A percentile compares a stretch with the other conserved stretches of the same genome.
Evolutionary conservation across 1,284 basidiomycete species (phyloP).

Genomic region (Rhodotorula sp.): DNA sequence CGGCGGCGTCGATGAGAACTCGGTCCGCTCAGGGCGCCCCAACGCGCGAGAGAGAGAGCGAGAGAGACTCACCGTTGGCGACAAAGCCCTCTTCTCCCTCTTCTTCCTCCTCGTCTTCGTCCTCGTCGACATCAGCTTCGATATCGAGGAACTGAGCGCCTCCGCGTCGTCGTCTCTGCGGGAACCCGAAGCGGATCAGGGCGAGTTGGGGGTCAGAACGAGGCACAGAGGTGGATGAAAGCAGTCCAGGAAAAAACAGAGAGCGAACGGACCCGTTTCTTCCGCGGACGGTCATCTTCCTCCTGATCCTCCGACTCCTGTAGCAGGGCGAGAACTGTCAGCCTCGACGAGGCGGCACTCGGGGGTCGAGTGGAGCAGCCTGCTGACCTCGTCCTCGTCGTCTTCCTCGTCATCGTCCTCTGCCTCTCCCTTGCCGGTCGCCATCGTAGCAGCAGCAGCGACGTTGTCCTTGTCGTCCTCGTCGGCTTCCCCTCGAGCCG

Average conservation of each 20-base stretch:
- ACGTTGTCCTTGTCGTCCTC: constrained; percentile 1
- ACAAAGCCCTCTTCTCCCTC: constrained; percentile 52
- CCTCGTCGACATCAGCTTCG: constrained; percentile 82
- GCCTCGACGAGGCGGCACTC: background rate
- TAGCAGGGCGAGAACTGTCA: background rate
- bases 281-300: constrained; percentile 35
- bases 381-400: background rate
- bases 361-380: background rate
- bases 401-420: constrained; percentile 5
- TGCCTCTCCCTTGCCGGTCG: background rate
- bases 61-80: constrained; percentile 37
- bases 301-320: constrained; percentile 22
- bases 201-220: no score
- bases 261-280: constrained; percentile 32
- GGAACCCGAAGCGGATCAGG: background rate
- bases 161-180: constrained; percentile 29
- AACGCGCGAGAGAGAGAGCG: background rate
- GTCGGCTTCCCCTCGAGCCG: constrained; percentile 42
- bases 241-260: background rate
- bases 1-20: background rate
- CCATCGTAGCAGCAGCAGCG: no score
- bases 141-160: constrained; percentile 89
- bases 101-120: constrained; percentile 74
- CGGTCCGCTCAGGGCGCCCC: background rate
- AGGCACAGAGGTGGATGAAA: background rate